Conservation (phyloP, 1,139 yeast genomes). For the Geotrichum phurueaensis region DNA sequence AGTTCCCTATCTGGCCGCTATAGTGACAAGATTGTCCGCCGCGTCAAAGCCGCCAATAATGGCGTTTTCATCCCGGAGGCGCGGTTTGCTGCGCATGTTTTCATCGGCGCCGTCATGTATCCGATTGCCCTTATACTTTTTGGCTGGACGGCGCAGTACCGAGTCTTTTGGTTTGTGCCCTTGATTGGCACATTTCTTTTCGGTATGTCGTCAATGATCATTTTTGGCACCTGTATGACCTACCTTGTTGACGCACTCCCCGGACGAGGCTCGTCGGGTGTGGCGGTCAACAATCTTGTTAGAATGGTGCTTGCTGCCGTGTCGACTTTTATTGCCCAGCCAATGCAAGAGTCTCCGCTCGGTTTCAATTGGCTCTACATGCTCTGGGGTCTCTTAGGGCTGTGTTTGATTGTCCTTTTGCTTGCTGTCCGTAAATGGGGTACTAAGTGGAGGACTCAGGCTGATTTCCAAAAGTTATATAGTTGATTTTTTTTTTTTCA, state of each 20-base stretch:
- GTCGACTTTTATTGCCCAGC: constrained; percentile 71
- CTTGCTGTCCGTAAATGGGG: constrained; percentile 54
- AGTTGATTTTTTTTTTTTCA: not conserved
- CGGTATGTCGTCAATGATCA: constrained; percentile 80
- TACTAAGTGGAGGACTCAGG: constrained; percentile 56
- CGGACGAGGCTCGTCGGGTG: constrained; percentile 85
- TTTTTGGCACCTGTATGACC: constrained; percentile 74
- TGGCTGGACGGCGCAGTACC: constrained; percentile 73
- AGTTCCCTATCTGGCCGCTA: constrained; percentile 74
- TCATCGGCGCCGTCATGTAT: constrained; percentile 53
- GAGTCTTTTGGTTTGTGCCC: constrained; percentile 70
- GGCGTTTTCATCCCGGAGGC: constrained; percentile 75
- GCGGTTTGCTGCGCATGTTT: constrained; percentile 69
- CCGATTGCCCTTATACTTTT: constrained; percentile 66
- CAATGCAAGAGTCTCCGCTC: constrained; percentile 46
- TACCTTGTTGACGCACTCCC: constrained; percentile 81
- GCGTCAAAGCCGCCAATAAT: constrained; percentile 46
- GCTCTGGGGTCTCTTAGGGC: constrained; percentile 47
- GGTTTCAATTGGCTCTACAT: constrained; percentile 68
- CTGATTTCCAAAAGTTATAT: constrained; percentile 46
- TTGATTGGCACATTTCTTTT: constrained; percentile 69
- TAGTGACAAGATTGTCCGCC: constrained; percentile 57
- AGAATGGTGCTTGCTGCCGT: constrained; percentile 70
- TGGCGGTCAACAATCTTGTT: constrained; percentile 71
- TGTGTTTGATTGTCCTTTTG: constrained; percentile 43